Evolutionary conservation across 345 rosid genomes (phyloP).

Genomic region (Trapa incisa): DNA sequence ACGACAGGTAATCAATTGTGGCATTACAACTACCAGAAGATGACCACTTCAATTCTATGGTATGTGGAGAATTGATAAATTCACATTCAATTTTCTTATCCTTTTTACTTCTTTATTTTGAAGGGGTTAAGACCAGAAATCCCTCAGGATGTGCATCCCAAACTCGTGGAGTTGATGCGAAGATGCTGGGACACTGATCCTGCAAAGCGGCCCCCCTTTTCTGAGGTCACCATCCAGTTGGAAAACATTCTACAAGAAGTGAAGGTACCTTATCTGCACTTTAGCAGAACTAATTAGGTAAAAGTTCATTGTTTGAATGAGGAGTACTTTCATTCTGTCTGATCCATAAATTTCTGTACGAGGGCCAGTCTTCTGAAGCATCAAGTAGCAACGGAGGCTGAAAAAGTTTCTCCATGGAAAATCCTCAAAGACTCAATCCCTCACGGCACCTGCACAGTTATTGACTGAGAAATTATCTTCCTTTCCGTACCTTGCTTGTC

Average conservation of each 20-base stretch:
- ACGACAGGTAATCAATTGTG: slow-evolving; percentile 32
- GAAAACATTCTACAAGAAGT: slow-evolving; percentile 34
- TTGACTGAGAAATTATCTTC: neutral
- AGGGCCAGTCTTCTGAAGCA: neutral
- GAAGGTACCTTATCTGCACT: slow-evolving; percentile 22
- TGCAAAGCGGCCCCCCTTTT: slow-evolving; percentile 38
- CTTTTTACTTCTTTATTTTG: neutral
- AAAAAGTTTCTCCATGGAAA: neutral
- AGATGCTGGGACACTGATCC: slow-evolving; percentile 65
- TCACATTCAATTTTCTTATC: neutral
- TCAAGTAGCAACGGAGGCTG: neutral
- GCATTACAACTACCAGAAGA: neutral
- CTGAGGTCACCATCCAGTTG: slow-evolving; percentile 37
- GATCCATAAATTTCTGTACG: neutral
- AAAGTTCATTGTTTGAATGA: neutral
- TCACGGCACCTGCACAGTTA: slow-evolving; percentile 1
- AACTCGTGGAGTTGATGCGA: slow-evolving; percentile 42
- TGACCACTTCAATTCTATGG: neutral
- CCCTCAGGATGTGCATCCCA: slow-evolving; percentile 41
- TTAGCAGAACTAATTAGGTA: too few species aligned
- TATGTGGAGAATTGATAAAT: neutral
- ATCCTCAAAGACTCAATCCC: neutral
- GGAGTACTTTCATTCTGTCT: neutral
- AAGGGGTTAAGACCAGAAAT: slow-evolving; percentile 65
- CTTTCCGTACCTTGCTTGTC: neutral